phyloP scores from a whole-genome alignment of 805 yeast genomes.

The Yarrowia phangngaensis region DNA sequence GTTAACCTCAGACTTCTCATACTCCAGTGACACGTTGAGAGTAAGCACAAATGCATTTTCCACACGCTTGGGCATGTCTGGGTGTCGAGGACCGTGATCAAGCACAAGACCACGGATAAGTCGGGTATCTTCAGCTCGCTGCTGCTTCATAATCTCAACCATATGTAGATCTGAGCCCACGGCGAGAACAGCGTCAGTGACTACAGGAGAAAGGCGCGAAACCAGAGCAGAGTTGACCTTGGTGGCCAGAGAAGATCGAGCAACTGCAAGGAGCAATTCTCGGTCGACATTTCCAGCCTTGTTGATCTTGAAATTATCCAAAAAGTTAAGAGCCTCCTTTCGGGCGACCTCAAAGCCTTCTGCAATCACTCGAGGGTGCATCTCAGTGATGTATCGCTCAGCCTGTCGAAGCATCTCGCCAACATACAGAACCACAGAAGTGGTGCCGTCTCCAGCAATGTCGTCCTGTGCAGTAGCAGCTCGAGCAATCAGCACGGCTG shows the following conservation, averaged over 20 bases:
- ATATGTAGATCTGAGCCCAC: constrained; percentile 84
- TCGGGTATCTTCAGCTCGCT: constrained; percentile 75
- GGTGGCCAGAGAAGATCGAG: constrained; percentile 82
- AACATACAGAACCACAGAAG: constrained; percentile 88
- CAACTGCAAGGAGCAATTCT: constrained; percentile 86
- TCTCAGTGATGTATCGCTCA: constrained; percentile 81
- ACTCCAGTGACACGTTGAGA: constrained; percentile 89
- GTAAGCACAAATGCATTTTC: constrained; percentile 81
- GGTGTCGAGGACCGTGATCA: constrained; percentile 98
- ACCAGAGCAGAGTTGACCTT: constrained; percentile 76
- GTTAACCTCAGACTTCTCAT: constrained; percentile 96
- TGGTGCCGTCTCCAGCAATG: constrained; percentile 98
- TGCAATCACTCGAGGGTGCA: constrained; percentile 89
- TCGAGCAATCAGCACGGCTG: constrained; percentile 84
- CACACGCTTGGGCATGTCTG: constrained; percentile 93
- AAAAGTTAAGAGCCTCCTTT: constrained; percentile 62
- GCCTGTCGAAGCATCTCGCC: constrained; percentile 95
- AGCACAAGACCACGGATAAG: constrained; percentile 85
- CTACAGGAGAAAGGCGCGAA: constrained; percentile 84
- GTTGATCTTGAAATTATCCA: constrained; percentile 57
- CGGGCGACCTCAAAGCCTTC: constrained; percentile 95
- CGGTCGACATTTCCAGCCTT: constrained; percentile 58
- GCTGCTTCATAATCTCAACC: constrained; percentile 98
- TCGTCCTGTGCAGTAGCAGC: constrained; percentile 99
- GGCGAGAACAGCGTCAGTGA: constrained; percentile 89